Evolutionary conservation across 306 rosid genomes (phyloP).

Genomic region (Crataegus laevigata): DNA sequence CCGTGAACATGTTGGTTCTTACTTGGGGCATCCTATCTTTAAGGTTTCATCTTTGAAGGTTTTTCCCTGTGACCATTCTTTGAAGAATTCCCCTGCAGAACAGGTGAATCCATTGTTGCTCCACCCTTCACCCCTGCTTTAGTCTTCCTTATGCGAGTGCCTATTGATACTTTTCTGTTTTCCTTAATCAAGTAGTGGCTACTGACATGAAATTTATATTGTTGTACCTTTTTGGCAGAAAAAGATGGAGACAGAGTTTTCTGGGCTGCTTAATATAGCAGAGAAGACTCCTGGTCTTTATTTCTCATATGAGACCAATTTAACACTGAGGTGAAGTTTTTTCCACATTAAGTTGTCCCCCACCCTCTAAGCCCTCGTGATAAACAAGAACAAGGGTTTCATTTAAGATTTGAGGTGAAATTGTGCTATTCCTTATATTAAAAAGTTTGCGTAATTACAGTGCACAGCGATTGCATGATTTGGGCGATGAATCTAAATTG

Average conservation of each 20-base stretch:
- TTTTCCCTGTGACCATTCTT: conserved; percentile 81
- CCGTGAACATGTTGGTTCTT: conserved; percentile 62
- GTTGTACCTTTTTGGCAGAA: conserved; percentile 47
- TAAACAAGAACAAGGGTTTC: not conserved
- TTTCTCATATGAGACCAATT: conserved; percentile 80
- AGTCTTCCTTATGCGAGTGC: not conserved
- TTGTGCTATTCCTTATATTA: not conserved
- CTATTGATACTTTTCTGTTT: not conserved
- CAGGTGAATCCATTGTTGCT: conserved; percentile 44
- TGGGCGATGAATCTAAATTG: conserved; percentile 74
- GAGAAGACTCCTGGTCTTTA: conserved; percentile 84
- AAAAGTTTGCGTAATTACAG: conserved; percentile 37
- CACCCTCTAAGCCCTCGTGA: not conserved
- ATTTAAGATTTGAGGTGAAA: not conserved
- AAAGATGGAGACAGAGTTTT: conserved; percentile 78
- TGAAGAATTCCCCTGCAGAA: conserved; percentile 50
- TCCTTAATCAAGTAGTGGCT: not conserved
- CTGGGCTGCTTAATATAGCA: conserved; percentile 59
- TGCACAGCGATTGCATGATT: conserved; percentile 62
- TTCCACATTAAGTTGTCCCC: conserved; percentile 3
- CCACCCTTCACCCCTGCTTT: not conserved
- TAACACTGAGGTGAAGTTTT: conserved; percentile 79
- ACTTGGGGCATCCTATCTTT: conserved; percentile 82
- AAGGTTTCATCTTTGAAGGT: conserved; percentile 61
- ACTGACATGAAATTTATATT: conserved; percentile 21